phyloP scores from a whole-genome alignment of 768 basidiomycete species.

The Amylocystis lapponica region DNA sequence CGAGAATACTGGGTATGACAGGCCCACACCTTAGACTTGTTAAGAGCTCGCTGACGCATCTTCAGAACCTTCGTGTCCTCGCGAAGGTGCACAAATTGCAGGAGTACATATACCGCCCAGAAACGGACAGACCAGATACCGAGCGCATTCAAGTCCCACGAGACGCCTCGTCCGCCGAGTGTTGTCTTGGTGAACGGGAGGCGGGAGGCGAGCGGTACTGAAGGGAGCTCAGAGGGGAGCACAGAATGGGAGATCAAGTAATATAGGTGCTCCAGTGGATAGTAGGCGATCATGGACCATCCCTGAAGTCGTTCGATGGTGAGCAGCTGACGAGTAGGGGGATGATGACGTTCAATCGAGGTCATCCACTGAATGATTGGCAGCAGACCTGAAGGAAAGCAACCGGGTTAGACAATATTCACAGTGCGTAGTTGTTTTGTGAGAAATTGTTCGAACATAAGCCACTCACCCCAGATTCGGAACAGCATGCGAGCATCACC shows the following conservation, averaged over 20 bases:
- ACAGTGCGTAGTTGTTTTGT: background rate
- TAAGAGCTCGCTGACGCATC: slow-evolving; percentile 47
- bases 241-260: slow-evolving; percentile 60
- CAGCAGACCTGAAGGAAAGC: slow-evolving; percentile 48
- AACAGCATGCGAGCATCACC: slow-evolving; percentile 69
- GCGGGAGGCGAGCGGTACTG: slow-evolving; percentile 33
- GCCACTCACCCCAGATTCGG: slow-evolving; percentile 73
- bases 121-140: slow-evolving; percentile 72
- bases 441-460: background rate
- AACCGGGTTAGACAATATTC: background rate
- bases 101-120: slow-evolving; percentile 74
- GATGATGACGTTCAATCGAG: slow-evolving; percentile 63
- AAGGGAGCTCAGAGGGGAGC: slow-evolving; percentile 47
- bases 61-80: slow-evolving; percentile 62
- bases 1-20: background rate
- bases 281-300: slow-evolving; percentile 73
- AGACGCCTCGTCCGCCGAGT: slow-evolving; percentile 28
- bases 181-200: slow-evolving; percentile 26
- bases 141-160: slow-evolving; percentile 42
- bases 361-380: slow-evolving; percentile 80
- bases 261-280: slow-evolving; percentile 71
- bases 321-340: slow-evolving; percentile 62
- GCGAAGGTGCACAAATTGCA: slow-evolving; percentile 68
- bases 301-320: slow-evolving; percentile 79
- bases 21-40: slow-evolving; percentile 48